phyloP scores from a whole-genome alignment of 306 rosid genomes.

The Crotalaria pallida region DNA sequence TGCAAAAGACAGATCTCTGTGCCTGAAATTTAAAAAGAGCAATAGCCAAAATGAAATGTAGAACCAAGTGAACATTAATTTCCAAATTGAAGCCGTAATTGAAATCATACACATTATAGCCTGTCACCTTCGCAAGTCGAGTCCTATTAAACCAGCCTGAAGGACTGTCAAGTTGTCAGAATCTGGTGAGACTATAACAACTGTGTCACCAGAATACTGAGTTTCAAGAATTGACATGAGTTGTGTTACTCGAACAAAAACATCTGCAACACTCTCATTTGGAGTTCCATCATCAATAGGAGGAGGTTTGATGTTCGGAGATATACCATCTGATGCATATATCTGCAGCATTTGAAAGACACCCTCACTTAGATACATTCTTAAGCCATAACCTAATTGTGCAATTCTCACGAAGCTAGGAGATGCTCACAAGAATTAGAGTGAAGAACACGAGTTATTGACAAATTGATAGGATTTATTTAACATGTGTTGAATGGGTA shows the following conservation, averaged over 20 bases:
- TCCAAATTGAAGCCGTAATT: not conserved
- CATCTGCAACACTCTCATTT: constrained; percentile 86
- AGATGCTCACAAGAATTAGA: not conserved
- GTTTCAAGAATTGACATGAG: constrained; percentile 97
- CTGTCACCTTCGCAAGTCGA: constrained; percentile 72
- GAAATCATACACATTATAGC: not conserved
- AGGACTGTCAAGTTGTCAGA: constrained; percentile 84
- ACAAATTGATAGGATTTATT: not conserved
- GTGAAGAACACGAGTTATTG: not conserved
- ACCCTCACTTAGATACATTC: not conserved
- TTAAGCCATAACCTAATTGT: not conserved
- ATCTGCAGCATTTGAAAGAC: constrained; percentile 39
- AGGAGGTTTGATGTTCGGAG: constrained; percentile 70
- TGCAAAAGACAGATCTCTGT: constrained; percentile 70
- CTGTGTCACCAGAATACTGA: constrained; percentile 72
- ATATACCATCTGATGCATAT: constrained; percentile 68
- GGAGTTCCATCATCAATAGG: constrained; percentile 83
- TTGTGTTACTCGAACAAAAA: constrained; percentile 81
- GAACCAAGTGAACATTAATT: not conserved
- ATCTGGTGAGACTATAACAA: constrained; percentile 86
- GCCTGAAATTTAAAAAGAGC: constrained; percentile 50
- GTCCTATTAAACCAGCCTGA: constrained; percentile 83
- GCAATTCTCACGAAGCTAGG: not conserved
- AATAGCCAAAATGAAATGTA: not conserved
- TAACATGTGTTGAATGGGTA: not conserved